Base-by-base conservation (phyloP, 441 rosid species). In the Pelargonium australe region DNA sequence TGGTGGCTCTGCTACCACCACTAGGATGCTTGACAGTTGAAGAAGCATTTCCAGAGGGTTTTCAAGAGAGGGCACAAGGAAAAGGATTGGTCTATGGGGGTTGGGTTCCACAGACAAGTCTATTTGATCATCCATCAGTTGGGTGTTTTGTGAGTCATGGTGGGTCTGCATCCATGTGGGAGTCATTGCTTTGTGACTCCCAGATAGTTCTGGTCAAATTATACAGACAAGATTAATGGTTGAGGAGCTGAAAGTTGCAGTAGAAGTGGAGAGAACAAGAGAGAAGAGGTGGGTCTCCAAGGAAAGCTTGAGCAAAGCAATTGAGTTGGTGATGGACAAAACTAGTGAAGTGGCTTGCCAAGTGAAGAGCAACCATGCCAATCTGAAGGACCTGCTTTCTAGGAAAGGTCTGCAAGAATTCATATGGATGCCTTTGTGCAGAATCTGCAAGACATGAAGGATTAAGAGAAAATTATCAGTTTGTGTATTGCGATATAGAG, bases 281-380 rank as follows among this genome's bases (percentile, higher is more conserved):
- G 65, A 66, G 28, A 72, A 13, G 12, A 65, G 75, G 11, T 62
- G 67, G 63, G 44, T 67, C 63, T 67, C 75, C 7, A 67, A 67
- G 60, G 71, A 67, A n/a, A 34, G 67, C 51, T 31, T 72, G n/a
- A 60, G 75, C 55, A 28, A 53, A 45, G 71, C 75, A 16, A 31
- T 72, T 60, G 0, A 62, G 63, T 13, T 23, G 34, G 75, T 62
- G 40, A 72, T 72, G 71, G 64, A 72, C 20, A 63, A 72, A n/a
- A n/a, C 63, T 8, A 72, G 75, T 28, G 71, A 67, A 61, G 20
- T 67, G 67, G 67, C 71, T 16, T 34, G 17, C 1, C 1, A 5
- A n/a, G 16, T 72, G 31, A 67, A 40, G 67, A 62, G 20, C 63
- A 72, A 67, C 40, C 75, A 72, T 31, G 61, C 71, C 14, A 31